Conservation (phyloP, 2,329 filamentous ascomycete genomes). For the Aspergillus neotritici region DNA sequence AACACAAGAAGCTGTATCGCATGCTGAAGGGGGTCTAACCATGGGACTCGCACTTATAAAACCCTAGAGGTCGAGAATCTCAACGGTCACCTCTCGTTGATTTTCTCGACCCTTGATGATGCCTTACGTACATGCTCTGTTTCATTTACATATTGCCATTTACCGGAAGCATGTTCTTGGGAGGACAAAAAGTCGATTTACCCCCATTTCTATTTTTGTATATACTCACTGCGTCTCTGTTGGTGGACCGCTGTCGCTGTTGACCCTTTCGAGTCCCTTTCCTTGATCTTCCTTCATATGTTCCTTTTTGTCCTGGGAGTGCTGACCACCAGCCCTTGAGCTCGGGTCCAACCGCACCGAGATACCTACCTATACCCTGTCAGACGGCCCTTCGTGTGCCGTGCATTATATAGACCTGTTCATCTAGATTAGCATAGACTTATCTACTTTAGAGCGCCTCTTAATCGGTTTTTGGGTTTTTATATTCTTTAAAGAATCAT, state of each 20-base stretch:
- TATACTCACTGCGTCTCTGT: conserved; percentile 6
- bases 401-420: too few species aligned
- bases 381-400: too few species aligned
- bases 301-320: conserved; percentile 5
- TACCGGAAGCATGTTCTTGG: conserved; percentile 9
- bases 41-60: conserved; percentile 52
- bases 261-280: neutral
- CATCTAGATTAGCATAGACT: too few species aligned
- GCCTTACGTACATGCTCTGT: neutral
- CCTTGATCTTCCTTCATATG: neutral
- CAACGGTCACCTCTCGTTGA: conserved; percentile 7
- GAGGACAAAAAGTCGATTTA: conserved; percentile 9
- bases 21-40: conserved; percentile 32
- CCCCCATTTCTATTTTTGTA: conserved; percentile 4
- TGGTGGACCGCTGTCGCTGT: too few species aligned
- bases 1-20: conserved; percentile 61
- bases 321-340: neutral
- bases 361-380: conserved; percentile 3
- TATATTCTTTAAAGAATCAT: too few species aligned
- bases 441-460: too few species aligned
- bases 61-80: conserved; percentile 6
- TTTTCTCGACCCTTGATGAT: conserved; percentile 5
- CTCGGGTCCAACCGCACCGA: conserved; percentile 3
- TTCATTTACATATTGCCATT: neutral
- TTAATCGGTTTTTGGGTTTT: too few species aligned